These are phyloP conservation scores for Eimeria maxima DNA, from an alignment of 169 alveolate species.

Conservation along the genomic window DNA sequence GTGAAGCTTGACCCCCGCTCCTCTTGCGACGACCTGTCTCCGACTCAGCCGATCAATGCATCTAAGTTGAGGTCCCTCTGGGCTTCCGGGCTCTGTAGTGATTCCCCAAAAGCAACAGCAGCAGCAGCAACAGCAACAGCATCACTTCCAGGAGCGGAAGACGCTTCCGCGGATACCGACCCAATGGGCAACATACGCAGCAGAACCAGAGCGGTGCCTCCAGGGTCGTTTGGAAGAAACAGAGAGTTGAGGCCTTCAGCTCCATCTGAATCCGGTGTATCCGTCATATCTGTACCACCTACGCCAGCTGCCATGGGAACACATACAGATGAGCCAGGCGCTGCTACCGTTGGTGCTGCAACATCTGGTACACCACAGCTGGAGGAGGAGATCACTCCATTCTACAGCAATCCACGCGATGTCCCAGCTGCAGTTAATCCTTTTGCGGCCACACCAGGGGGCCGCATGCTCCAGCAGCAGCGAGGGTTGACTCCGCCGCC, in stretches of 20 bases:
- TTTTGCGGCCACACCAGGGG: conserved; percentile 62
- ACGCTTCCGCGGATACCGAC: background rate
- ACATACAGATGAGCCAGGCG: background rate
- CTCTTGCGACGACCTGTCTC: conserved; percentile 67
- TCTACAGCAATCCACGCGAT: conserved; percentile 74
- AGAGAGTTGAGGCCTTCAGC: background rate
- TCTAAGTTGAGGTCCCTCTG: background rate
- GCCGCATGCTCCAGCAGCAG: conserved; percentile 36
- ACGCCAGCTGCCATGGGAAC: conserved; percentile 9
- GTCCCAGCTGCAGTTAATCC: conserved; percentile 63
- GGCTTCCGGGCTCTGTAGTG: background rate
- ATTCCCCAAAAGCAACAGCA: background rate
- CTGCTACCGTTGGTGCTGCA: background rate
- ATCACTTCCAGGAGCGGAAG: background rate
- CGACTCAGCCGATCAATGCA: conserved; percentile 32
- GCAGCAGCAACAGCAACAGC: conserved; percentile 27
- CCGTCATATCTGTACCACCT: conserved; percentile 35
- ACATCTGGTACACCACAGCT: background rate
- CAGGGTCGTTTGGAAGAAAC: background rate
- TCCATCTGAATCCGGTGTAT: conserved; percentile 11
- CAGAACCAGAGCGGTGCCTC: background rate
- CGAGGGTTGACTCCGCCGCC: conserved; percentile 41
- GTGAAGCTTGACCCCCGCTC: conserved; percentile 58
- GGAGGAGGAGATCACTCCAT: conserved; percentile 47
- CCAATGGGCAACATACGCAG: background rate